phyloP scores from a whole-genome alignment of 192 early-diverging fungal genomes.

The Entophlyctis luteolus region DNA sequence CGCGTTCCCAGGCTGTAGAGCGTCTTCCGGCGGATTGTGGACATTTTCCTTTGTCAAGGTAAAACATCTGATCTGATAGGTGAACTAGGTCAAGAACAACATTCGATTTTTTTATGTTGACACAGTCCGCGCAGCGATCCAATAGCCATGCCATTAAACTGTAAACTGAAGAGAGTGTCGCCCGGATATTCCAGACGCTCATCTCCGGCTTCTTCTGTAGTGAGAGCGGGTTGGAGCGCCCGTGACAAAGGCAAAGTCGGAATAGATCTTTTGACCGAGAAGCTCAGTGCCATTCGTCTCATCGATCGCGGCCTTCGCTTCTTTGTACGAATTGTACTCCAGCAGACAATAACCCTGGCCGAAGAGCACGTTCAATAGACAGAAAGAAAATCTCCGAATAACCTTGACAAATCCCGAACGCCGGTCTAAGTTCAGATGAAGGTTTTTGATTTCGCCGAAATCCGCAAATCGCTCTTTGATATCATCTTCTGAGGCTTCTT shows the following conservation, averaged over 20 bases:
- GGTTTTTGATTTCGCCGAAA: conserved; percentile 83
- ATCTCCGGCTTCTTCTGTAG: too few species aligned
- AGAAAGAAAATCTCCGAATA: background rate
- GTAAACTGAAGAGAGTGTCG: too few species aligned
- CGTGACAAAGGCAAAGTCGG: conserved; percentile 84
- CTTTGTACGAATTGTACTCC: conserved; percentile 75
- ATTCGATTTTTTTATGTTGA: too few species aligned
- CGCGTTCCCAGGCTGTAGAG: background rate
- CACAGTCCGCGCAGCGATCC: too few species aligned
- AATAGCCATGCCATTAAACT: too few species aligned
- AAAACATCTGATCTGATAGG: background rate
- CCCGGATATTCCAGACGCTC: too few species aligned
- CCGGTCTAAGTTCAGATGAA: conserved; percentile 91
- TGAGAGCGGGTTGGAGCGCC: conserved; percentile 19
- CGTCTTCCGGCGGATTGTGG: background rate
- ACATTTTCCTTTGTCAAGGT: background rate
- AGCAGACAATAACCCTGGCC: conserved; percentile 89
- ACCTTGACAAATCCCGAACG: conserved; percentile 95
- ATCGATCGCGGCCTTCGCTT: conserved; percentile 78
- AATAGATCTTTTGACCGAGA: conserved; percentile 68
- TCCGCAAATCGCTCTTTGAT: conserved; percentile 79
- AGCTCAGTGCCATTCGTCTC: conserved; percentile 67
- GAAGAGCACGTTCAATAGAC: background rate
- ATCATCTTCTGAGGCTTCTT: conserved; percentile 91
- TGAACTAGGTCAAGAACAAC: too few species aligned